Evolutionary conservation across 441 rosid genomes (phyloP), one percentile per base, ranked within the genome.

Genomic region (Gossypium trilobum): DNA sequence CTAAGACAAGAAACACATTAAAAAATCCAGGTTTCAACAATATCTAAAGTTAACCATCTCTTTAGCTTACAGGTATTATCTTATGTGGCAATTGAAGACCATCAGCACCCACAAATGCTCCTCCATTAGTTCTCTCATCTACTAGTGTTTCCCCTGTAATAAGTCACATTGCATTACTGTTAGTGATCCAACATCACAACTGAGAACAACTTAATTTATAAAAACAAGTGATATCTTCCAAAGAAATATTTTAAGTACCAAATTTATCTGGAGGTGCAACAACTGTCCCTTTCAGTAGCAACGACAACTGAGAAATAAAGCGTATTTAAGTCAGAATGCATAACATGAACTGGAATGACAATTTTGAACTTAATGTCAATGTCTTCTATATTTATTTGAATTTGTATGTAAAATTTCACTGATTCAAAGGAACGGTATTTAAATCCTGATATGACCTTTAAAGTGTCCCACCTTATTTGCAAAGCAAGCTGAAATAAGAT

Each of bases 241-340:
- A 14, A 13, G 22, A 66, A 59, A 54, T 11, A 42, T 54, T 63
- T 31, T 19, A 64, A 33, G 63, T 88, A 94, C 98, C 98, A 86
- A 90, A 94, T 83, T 91, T 94, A 83, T 94, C 98, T 1, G 97
- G 97, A 87, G 98, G 97, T 27, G 98, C 97, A 79, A 94, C 96
- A 68, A 91, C 97, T 63, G 98, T 89, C 78, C 98, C 97, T 89
- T 94, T 90, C 82, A 94, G 75, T 65, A 94, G 86, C 84, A 91
- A 78, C 0, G 96, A 94, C 82, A 94, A 81, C 97, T 94, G 87
- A 74, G 71, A 27, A 71, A 46, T 33, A 72, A 76, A 74, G 51
- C 27, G 78, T 39, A 68, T 33, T 76, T 59, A 23, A 79, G 81
- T 82, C 74, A 81, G 80, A 66, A 80, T 9, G 31, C 27, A 60